Evolutionary conservation across 129 eudicot species (phyloP), one percentile per base, ranked within the genome.

Genomic region (Arctium minus): DNA sequence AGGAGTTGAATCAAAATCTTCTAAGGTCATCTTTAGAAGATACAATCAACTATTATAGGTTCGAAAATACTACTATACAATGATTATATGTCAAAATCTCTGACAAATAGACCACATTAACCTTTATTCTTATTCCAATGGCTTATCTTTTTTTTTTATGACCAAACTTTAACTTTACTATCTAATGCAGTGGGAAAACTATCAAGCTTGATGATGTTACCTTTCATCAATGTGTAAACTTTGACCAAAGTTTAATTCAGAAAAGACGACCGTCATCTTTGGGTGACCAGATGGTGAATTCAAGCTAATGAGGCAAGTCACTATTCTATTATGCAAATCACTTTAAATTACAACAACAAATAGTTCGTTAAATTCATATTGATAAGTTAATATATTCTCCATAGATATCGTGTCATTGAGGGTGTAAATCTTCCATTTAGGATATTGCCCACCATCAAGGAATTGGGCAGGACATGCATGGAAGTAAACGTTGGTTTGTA

Each of bases 251-350:
- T 95, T 95, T 86, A 95, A 95, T 89, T 91, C 99, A n/a, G 99
- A 95, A 78, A 95, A 95, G 27, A 22, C 27, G 88, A 95, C 99
- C 10, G 99, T 95, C 71, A 95, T 97, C 82, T 95, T 95, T 86
- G 99, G 93, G 74, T 97, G 97, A 12, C 99, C 99, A 35, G 99
- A 95, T 90, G 99, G 99, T 81, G 99, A 95, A 95, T 95, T 95
- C 84, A 97, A 95, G 88, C 86, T 95, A 84, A 95, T 95, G 97
- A 95, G 93, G 99, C 92, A 93, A 87, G 92, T 81, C 62, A 2
- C 22, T 7, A 22, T 80, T 72, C 37, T 62, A 6, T 39, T 38
- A 35, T 78, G 73, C 27, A 17, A 15, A 5, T 71, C 15, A 11
- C 22, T 33, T 38, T 38, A 4, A 71, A 42, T 32, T 70, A 30